Evolutionary conservation across 2,329 filamentous ascomycete genomes (phyloP), one percentile per base, ranked within the genome.

Genomic region (Pseudonectria foliicola): DNA sequence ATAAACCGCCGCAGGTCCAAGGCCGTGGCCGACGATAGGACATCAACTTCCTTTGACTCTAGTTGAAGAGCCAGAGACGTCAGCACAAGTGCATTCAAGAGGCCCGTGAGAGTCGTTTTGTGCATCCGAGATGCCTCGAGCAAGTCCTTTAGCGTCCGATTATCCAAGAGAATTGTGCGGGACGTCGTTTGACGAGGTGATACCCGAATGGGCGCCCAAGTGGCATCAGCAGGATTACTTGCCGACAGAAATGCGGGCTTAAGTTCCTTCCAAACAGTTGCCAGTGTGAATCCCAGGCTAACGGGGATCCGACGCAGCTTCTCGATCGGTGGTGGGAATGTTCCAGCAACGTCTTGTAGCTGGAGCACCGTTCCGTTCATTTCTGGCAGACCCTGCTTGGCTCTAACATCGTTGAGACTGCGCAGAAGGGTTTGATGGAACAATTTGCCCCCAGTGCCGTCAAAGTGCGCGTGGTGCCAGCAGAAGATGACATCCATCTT

Each of bases 401-500:
- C 16, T 4, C 26, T 31, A 7, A 27, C 16, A 3, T 35, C 21
- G 23, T 55, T 53, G 28, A 60, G 53, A 23, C 49, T 46, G 6
- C 40, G 38, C 4, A 59, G 30, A 7, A 60, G 31, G 12, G 43
- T 49, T 30, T 48, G 32, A 27, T 60, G 56, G n/a, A 60, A 53
- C 4, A 59, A 44, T 33, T 55, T 59, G 27, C 45, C 52, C 13
- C 53, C 43, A n/a, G 45, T 53, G 1, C 55, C 57, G 26, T 60
- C 57, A 4, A 36, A 40, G 6, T 40, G 42, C 15, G 48, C 34
- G 33, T 60, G 57, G 21, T 50, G 53, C 34, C 44, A 55, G 8
- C 40, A 39, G 27, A 58, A 49, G 10, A 57, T 16, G 11, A 51
- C 38, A n/a, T 60, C 50, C 4, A 56, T 26, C 5, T 36, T 39